These are phyloP conservation scores for Amanita molliuscula DNA, from an alignment of 768 basidiomycete species.

Conservation along the genomic window DNA sequence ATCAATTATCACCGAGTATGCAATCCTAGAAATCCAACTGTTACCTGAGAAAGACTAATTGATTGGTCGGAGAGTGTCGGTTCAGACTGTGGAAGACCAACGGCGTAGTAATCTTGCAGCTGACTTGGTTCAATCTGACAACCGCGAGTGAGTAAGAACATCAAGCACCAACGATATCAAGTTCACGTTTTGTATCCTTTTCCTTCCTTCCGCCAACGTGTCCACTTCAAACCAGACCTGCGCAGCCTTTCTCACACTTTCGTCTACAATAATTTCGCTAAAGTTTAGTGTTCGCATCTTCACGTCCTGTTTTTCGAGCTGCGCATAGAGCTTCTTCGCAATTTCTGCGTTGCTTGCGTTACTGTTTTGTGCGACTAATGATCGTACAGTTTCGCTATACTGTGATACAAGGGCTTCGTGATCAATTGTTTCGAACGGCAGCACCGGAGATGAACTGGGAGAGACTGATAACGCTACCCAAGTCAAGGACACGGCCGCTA, in stretches of 20 bases:
- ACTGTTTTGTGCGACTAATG: slow-evolving; percentile 17
- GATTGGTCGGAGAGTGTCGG: not conserved
- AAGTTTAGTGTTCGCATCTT: slow-evolving; percentile 17
- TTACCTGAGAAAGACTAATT: not conserved
- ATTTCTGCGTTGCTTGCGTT: not conserved
- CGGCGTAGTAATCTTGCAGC: not conserved
- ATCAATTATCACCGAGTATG: not conserved
- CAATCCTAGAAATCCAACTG: not conserved
- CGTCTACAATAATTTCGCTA: slow-evolving; percentile 10
- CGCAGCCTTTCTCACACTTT: not conserved
- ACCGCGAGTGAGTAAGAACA: not conserved
- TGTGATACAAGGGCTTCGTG: slow-evolving; percentile 13
- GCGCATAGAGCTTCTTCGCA: not conserved
- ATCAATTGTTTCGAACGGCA: slow-evolving; percentile 20
- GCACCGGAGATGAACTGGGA: slow-evolving; percentile 20
- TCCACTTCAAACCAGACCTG: not conserved
- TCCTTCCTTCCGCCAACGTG: not conserved
- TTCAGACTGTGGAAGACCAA: not conserved
- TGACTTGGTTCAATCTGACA: not conserved
- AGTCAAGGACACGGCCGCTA: slow-evolving; percentile 19
- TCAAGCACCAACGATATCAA: not conserved
- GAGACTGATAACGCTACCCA: slow-evolving; percentile 18
- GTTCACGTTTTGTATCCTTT: not conserved
- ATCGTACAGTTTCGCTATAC: slow-evolving; percentile 16
- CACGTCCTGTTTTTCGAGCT: slow-evolving; percentile 12